Evolutionary conservation across 1,139 yeast species (phyloP).

Genomic region (Meyerozyma smithsonii): DNA sequence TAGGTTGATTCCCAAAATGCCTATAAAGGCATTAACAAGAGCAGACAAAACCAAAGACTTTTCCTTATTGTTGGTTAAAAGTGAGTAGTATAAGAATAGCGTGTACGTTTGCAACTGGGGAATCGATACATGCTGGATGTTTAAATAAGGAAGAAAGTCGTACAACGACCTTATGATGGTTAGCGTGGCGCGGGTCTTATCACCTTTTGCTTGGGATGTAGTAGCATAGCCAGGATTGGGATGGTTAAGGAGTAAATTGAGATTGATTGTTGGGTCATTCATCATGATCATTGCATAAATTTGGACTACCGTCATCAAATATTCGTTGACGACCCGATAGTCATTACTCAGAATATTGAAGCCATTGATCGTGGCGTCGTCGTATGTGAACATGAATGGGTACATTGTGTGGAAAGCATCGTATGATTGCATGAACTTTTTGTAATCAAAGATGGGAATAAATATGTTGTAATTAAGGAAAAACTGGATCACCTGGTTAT

Average conservation of each 20-base stretch:
- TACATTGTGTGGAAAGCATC: constrained; percentile 55
- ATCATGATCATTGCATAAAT: constrained; percentile 45
- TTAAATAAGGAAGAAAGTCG: constrained; percentile 44
- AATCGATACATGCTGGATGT: constrained; percentile 40
- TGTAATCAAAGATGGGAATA: constrained; percentile 60
- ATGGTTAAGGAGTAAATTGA: constrained; percentile 39
- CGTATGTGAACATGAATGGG: constrained; percentile 47
- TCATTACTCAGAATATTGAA: constrained; percentile 47
- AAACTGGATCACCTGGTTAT: constrained; percentile 47
- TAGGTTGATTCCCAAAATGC: constrained; percentile 43
- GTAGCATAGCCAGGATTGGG: constrained; percentile 30
- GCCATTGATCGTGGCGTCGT: constrained; percentile 47
- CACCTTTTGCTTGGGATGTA: constrained; percentile 8
- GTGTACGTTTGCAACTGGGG: constrained; percentile 40
- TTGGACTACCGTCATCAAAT: constrained; percentile 45
- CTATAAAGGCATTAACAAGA: constrained; percentile 42
- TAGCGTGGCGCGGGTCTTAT: constrained; percentile 11
- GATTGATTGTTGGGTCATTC: constrained; percentile 42
- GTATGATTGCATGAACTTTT: constrained; percentile 51
- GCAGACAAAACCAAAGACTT: constrained; percentile 41
- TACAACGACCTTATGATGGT: constrained; percentile 34
- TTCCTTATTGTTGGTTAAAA: constrained; percentile 44
- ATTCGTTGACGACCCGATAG: constrained; percentile 47
- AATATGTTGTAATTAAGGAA: constrained; percentile 54
- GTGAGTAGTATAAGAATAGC: constrained; percentile 38